Evolutionary conservation across 2,329 filamentous ascomycete species (phyloP), one percentile per base, ranked within the genome.

Genomic region (Ilyonectria destructans): DNA sequence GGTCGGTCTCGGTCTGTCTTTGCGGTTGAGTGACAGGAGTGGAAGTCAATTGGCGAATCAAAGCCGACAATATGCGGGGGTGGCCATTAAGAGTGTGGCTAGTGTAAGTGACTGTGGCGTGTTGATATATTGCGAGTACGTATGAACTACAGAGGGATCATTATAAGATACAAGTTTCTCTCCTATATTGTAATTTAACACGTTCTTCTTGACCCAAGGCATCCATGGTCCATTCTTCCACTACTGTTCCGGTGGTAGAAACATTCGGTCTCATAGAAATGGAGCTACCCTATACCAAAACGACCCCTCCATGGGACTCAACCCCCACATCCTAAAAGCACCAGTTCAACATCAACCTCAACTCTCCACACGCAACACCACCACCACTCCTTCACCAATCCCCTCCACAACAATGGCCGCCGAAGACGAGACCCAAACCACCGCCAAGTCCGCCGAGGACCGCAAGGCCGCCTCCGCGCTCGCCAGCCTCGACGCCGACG

Each of bases 391-490:
- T 12, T 13, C 51, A 15, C 12, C 29, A 6, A 15, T 19, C 15
- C 29, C 35, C 26, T 13, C 15, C 37, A 40, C 4, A 2, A 83
- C 85, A 52, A 88, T 85, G 68, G 88, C 90, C 70, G 83, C 87
- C 69, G 88, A 90, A 65, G 88, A 90, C 69, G 88, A 89, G 74
- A 68, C 69, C 26, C 81, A 85, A 72, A 80, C 82, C 37, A 81
- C 83, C 64, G 86, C 87, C 76, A 92, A 91, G 81, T 89, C 88
- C 48, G 92, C 92, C 77, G 92, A 94, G 81, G 92, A 94, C 82
- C 90, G 92, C 81, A 94, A 94, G 81, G 91, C 92, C 52, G 91
- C 91, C 46, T 91, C 90, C 7, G 93, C 92, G 33, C 88, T 95
- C 67, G 92, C 91, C 55, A 88, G 87, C 69, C 90, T 95, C 72